Conservation (phyloP, 2,329 filamentous ascomycete genomes). For the Fusarium sp. region DNA sequence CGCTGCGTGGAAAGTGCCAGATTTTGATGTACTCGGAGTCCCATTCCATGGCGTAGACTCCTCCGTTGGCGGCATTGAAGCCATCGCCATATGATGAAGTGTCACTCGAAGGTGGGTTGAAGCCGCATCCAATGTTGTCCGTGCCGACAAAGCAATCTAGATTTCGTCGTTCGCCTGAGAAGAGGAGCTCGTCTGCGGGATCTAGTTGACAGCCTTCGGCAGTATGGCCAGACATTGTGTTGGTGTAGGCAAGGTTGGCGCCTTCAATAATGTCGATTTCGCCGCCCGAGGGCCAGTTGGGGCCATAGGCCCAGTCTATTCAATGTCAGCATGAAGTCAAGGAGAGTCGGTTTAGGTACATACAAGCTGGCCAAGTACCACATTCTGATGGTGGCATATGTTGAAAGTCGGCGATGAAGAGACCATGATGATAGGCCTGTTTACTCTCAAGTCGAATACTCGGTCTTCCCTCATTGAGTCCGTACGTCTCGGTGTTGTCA, state of each 20-base stretch:
- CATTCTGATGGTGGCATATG: constrained; percentile 81
- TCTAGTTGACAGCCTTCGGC: constrained; percentile 48
- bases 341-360: constrained; percentile 31
- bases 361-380: constrained; percentile 80
- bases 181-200: constrained; percentile 33
- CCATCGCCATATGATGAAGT: constrained; percentile 68
- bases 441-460: constrained; percentile 77
- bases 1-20: constrained; percentile 79
- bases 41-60: constrained; percentile 80
- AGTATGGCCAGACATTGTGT: constrained; percentile 74
- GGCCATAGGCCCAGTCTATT: constrained; percentile 65
- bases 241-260: constrained; percentile 70
- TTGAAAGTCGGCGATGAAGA: constrained; percentile 78
- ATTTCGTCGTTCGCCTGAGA: constrained; percentile 45
- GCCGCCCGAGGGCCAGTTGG: constrained; percentile 71
- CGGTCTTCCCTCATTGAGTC: constrained; percentile 57
- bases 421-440: constrained; percentile 71
- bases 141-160: constrained; percentile 54
- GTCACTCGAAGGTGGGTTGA: constrained; percentile 54
- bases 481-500: constrained; percentile 56
- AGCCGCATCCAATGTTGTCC: constrained; percentile 60
- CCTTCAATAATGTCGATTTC: constrained; percentile 81
- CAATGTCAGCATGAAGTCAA: background rate
- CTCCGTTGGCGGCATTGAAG: constrained; percentile 76
- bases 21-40: constrained; percentile 74